phyloP scores from a whole-genome alignment of 2,329 filamentous ascomycete genomes.

The Aurifilum marmelostoma region DNA sequence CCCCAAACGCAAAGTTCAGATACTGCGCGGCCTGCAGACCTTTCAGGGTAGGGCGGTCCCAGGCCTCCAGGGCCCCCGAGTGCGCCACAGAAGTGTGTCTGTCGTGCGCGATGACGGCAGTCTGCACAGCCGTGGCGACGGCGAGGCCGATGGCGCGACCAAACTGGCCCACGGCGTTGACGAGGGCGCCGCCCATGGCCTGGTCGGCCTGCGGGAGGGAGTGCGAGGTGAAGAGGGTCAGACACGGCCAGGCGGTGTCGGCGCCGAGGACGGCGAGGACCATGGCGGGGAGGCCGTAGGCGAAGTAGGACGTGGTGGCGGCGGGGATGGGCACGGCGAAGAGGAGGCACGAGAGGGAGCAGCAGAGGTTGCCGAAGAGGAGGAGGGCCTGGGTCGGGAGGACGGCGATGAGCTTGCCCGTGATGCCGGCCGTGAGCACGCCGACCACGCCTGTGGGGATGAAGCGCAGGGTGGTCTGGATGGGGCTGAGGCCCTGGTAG shows the following conservation, averaged over 20 bases:
- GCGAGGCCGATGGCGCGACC: constrained; percentile 69
- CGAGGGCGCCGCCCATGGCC: constrained; percentile 67
- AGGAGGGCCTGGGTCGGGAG: constrained; percentile 62
- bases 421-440: constrained; percentile 57
- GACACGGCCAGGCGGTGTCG: constrained; percentile 67
- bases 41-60: constrained; percentile 51
- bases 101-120: constrained; percentile 58
- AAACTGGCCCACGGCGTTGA: constrained; percentile 68
- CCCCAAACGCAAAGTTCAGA: constrained; percentile 54
- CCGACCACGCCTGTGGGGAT: constrained; percentile 67
- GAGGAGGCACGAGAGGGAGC: constrained; percentile 60
- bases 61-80: constrained; percentile 45
- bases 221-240: constrained; percentile 68
- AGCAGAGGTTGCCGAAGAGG: constrained; percentile 58
- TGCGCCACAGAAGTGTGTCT: constrained; percentile 48
- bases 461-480: constrained; percentile 72
- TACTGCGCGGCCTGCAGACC: constrained; percentile 56
- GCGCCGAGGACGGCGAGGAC: constrained; percentile 66
- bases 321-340: constrained; percentile 66
- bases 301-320: constrained; percentile 64
- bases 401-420: constrained; percentile 59
- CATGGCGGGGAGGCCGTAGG: constrained; percentile 69
- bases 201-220: constrained; percentile 66
- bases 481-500: constrained; percentile 61
- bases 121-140: constrained; percentile 67